A percentile compares a stretch with the other conserved stretches of the same genome.
phyloP scores from a whole-genome alignment of 108 stramenopile genomes.

The Cyclotella distinguenda region DNA sequence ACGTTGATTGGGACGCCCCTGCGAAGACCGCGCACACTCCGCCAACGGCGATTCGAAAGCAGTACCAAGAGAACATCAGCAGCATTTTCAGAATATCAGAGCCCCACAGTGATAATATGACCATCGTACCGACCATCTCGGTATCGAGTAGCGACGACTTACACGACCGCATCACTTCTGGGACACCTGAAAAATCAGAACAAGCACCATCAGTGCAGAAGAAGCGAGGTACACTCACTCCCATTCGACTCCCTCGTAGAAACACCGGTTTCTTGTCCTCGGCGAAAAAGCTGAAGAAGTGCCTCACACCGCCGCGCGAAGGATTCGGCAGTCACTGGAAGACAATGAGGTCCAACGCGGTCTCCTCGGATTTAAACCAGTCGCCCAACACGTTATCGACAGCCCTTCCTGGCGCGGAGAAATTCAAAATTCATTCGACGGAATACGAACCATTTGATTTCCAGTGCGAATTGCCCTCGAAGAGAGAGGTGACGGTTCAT shows the following conservation, averaged over 20 bases:
- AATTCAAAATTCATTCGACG: slow-evolving; percentile 39
- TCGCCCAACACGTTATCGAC: neutral
- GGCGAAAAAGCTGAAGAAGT: slow-evolving; percentile 33
- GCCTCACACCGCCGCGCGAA: slow-evolving; percentile 36
- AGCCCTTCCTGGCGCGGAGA: slow-evolving; percentile 22
- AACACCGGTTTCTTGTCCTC: slow-evolving; percentile 14
- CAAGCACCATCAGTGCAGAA: neutral
- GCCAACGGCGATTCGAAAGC: neutral
- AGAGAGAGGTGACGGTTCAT: slow-evolving; percentile 46
- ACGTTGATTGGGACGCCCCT: slow-evolving; percentile 1
- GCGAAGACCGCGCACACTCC: neutral
- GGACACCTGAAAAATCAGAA: neutral
- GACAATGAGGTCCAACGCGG: neutral
- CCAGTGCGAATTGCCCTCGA: slow-evolving; percentile 69
- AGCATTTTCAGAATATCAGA: too few species aligned
- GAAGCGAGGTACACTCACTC: slow-evolving; percentile 13
- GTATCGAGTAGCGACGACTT: neutral
- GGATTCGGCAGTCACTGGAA: slow-evolving; percentile 29
- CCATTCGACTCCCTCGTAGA: slow-evolving; percentile 10
- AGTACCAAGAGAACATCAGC: neutral
- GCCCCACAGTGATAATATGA: neutral
- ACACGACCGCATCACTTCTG: neutral
- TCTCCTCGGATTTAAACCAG: neutral
- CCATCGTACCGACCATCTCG: neutral
- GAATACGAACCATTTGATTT: slow-evolving; percentile 62